A percentile compares a stretch with the other conserved stretches of the same genome.
These are phyloP conservation scores for Solanum pinnatisectum DNA, from an alignment of 257 asterid genomes.

Conservation along the genomic window DNA sequence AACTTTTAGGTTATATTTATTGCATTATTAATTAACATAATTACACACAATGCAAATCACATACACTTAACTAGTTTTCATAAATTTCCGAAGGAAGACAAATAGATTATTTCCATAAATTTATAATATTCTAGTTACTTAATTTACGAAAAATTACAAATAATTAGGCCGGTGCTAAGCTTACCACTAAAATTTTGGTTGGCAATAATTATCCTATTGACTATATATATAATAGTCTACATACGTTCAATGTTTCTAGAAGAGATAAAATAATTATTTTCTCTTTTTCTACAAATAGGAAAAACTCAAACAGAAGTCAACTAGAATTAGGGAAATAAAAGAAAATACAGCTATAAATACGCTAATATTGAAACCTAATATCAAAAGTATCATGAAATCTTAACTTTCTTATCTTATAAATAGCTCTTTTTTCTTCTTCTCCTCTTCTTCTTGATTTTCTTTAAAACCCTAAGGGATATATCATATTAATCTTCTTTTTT, in stretches of 20 bases:
- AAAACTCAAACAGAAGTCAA: not conserved
- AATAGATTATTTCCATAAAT: not conserved
- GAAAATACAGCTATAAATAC: not conserved
- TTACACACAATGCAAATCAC: not conserved
- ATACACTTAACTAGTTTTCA: not conserved
- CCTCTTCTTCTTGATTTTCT: not conserved
- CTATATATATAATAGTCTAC: not conserved
- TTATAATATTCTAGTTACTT: not conserved
- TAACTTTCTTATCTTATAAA: not conserved
- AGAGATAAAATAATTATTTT: not conserved
- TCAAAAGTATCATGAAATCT: not conserved
- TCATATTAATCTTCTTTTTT: not conserved
- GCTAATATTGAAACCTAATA: not conserved
- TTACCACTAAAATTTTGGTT: not conserved
- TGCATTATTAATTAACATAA: not conserved
- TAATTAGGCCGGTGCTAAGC: not conserved
- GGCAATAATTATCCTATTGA: not conserved
- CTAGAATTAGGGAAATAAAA: not conserved
- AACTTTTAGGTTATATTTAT: not conserved
- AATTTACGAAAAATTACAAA: not conserved
- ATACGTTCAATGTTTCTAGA: not conserved
- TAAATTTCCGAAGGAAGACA: not conserved
- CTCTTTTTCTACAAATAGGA: not conserved
- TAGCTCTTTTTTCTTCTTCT: not conserved
- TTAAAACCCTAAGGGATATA: not conserved